Conservation (phyloP, 139 green algal genomes). For the Chlamydomonas eustigma region DNA sequence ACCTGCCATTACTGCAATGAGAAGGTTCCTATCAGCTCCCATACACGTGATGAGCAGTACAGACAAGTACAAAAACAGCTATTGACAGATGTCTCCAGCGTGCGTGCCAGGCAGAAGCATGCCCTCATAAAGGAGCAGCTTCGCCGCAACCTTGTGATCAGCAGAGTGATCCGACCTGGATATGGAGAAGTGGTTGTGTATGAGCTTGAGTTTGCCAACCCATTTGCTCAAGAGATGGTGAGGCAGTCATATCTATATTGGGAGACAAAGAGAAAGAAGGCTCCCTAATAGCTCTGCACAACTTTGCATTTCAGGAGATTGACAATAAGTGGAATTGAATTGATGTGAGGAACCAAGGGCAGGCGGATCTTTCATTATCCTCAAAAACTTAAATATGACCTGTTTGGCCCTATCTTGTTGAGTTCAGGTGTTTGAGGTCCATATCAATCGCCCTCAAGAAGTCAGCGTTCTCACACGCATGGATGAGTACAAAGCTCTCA, state of each 20-base stretch:
- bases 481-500: conserved; percentile 42
- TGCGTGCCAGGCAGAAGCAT: conserved; percentile 40
- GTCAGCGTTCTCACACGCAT: conserved; percentile 27
- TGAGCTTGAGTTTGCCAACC: conserved; percentile 45
- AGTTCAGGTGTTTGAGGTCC: conserved; percentile 47
- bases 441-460: conserved; percentile 31
- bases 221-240: conserved; percentile 40
- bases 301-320: too few relatives aligned
- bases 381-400: too few relatives aligned
- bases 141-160: conserved; percentile 34
- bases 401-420: too few relatives aligned
- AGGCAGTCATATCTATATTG: too few relatives aligned
- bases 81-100: conserved; percentile 41
- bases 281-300: too few relatives aligned
- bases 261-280: too few relatives aligned
- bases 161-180: conserved; percentile 21
- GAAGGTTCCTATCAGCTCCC: neutral
- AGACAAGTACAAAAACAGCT: conserved; percentile 49
- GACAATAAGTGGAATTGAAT: too few relatives aligned
- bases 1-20: too few relatives aligned
- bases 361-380: too few relatives aligned
- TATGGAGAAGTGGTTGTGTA: conserved; percentile 48
- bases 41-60: conserved; percentile 23
- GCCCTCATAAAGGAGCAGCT: conserved; percentile 39
- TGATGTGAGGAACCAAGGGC: too few relatives aligned